Percentiles rank a stretch among this genome's conserved stretches.
These are phyloP conservation scores for Voacanga thouarsii DNA, from an alignment of 257 asterid genomes.

Conservation along the genomic window DNA sequence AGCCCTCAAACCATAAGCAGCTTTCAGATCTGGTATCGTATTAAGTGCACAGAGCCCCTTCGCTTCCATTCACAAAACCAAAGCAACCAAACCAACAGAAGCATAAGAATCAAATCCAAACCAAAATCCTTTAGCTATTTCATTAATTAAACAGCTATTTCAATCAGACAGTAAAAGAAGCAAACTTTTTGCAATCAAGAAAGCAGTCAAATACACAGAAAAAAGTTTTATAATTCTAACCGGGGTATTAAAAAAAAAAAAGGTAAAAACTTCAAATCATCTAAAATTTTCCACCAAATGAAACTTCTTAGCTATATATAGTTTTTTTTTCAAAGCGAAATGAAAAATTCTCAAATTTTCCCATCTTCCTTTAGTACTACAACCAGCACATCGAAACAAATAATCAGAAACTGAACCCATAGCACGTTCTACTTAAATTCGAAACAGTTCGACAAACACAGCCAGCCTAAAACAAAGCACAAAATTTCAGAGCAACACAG, in stretches of 20 bases:
- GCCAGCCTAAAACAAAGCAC: conserved; percentile 8
- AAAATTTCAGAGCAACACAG: conserved; percentile 13
- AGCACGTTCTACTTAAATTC: background rate
- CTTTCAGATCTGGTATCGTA: conserved; percentile 36
- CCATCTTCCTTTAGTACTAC: background rate
- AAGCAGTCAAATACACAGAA: background rate
- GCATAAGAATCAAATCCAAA: conserved; percentile 20
- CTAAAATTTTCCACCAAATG: background rate
- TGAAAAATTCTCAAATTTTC: background rate
- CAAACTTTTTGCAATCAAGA: background rate
- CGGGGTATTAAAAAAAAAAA: background rate
- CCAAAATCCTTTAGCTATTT: background rate
- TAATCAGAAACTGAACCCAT: conserved; percentile 5
- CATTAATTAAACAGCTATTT: background rate
- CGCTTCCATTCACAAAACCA: conserved; percentile 35
- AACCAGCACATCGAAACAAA: background rate
- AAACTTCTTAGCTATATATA: background rate
- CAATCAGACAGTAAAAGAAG: background rate
- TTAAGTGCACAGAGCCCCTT: conserved; percentile 22
- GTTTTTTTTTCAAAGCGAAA: background rate
- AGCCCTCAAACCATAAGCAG: conserved; percentile 37
- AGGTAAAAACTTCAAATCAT: conserved; percentile 9
- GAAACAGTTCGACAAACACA: conserved; percentile 8
- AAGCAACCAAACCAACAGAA: conserved; percentile 22
- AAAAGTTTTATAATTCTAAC: background rate